Base-by-base conservation (phyloP, 257 asterid species). In the Solanum paucissectum region DNA sequence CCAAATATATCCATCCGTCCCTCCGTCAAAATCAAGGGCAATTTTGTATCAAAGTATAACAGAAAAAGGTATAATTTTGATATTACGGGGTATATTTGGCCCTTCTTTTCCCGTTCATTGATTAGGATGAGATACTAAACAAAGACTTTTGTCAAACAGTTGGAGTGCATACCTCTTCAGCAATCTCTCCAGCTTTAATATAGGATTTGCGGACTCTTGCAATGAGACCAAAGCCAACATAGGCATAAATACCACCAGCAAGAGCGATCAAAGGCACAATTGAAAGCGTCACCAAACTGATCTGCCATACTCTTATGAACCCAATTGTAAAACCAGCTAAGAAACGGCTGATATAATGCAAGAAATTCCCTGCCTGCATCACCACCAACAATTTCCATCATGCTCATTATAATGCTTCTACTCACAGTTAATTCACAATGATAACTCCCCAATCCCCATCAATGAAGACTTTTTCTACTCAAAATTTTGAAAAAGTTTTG, bases 211-310 rank as follows among this genome's bases (percentile, higher is more conserved):
- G 96, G 68, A 94, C 98, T 21, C 96, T 55, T 69, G 97, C 98
- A 25, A 97, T 94, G 4, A 96, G 97, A 34, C 99, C 99, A 34
- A 94, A 94, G 8, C 95, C 95, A 1, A 96, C 94, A 55, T 94
- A 97, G 62, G 99, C 99, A 32, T 97, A 97, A 83, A 96, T 89
- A 1, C 99, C 99, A 10, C 99, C 99, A 25, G 99, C 99, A 60
- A 96, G 87, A 1, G 98, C 99, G 13, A 94, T 97, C 92, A 97
- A 91, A 0, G 99, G 99, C 20, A 97, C 98, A 38, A 97, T 97
- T 14, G 98, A 94, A 8, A 97, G 96, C 3, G 99, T 97, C 5
- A 97, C 99, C 85, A 97, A 83, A 88, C 99, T 97, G 87, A 97
- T 96, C 88, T 96, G 99, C 99, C 99, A 97, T 12, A 97, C 98